A percentile compares a stretch with the other conserved stretches of the same genome.
Conservation (phyloP, 2,329 filamentous ascomycete genomes). For the Colletotrichum tropicale region DNA sequence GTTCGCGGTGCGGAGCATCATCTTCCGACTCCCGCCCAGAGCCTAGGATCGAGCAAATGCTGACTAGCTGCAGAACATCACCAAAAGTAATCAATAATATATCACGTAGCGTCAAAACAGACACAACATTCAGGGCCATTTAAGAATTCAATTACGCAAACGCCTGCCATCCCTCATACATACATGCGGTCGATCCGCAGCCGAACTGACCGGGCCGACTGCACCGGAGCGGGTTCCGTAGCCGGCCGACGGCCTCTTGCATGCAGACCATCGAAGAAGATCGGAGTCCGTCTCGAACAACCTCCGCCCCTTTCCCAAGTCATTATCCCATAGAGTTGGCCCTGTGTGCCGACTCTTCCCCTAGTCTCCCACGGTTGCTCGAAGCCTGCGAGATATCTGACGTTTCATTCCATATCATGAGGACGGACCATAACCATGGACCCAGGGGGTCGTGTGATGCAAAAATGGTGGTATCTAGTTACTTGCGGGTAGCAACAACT, state of each 20-base stretch:
- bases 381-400: conserved; percentile 20
- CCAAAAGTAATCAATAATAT: background rate
- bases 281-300: conserved; percentile 28
- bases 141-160: conserved; percentile 23
- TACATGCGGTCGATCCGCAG: conserved; percentile 25
- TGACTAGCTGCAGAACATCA: background rate
- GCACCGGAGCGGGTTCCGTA: background rate
- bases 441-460: conserved; percentile 26
- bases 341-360: conserved; percentile 5
- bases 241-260: background rate
- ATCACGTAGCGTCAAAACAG: background rate
- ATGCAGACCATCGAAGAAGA: conserved; percentile 16
- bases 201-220: conserved; percentile 8
- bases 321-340: conserved; percentile 16
- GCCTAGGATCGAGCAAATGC: no score
- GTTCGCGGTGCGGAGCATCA: background rate
- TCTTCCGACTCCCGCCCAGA: background rate
- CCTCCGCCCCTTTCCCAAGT: conserved; percentile 31
- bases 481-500: conserved; percentile 50
- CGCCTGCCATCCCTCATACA: conserved; percentile 24
- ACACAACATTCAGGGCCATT: conserved; percentile 2
- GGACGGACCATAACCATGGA: conserved; percentile 18
- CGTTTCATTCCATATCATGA: conserved; percentile 21
- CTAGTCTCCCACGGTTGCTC: conserved; percentile 16
- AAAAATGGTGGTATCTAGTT: conserved; percentile 28